Conservation (phyloP, 306 rosid species). For the barrel medic (Medicago truncatula) region DNA sequence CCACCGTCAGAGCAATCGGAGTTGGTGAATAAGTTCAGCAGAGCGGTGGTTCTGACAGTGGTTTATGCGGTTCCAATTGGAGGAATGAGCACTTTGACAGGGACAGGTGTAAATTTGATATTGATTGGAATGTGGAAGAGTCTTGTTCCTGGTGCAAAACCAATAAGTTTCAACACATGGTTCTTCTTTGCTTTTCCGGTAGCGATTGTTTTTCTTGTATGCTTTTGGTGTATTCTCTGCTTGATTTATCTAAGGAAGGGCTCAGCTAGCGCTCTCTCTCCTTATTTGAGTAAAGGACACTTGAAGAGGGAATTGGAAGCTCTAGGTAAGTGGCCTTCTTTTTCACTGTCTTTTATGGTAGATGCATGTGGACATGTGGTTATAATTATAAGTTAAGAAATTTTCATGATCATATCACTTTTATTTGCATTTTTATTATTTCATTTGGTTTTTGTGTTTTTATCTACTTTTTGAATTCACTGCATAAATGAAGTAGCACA, state of each 20-base stretch:
- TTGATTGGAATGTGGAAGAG: conserved; percentile 87
- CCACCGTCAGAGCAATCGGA: conserved; percentile 45
- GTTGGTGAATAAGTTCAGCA: conserved; percentile 59
- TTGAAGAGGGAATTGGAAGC: conserved; percentile 71
- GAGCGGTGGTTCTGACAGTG: conserved; percentile 75
- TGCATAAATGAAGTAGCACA: no score
- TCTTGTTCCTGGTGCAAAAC: conserved; percentile 59
- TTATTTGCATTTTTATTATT: no score
- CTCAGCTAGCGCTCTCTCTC: conserved; percentile 54
- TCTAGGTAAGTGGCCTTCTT: conserved; percentile 51
- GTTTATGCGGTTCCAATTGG: conserved; percentile 67
- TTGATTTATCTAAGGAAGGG: conserved; percentile 55
- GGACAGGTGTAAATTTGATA: conserved; percentile 88
- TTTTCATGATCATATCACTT: no score
- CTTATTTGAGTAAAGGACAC: conserved; percentile 65
- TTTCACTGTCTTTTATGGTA: no score
- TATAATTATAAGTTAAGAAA: no score
- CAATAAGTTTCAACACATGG: conserved; percentile 80
- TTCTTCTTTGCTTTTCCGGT: conserved; percentile 68
- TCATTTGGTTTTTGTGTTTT: no score
- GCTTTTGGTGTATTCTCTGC: conserved; percentile 67
- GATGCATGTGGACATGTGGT: no score
- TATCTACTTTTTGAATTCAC: no score
- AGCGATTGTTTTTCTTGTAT: conserved; percentile 55
- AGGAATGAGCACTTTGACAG: conserved; percentile 80